Conservation (phyloP, 73 alveolate species). For the Loxodes magnus region DNA sequence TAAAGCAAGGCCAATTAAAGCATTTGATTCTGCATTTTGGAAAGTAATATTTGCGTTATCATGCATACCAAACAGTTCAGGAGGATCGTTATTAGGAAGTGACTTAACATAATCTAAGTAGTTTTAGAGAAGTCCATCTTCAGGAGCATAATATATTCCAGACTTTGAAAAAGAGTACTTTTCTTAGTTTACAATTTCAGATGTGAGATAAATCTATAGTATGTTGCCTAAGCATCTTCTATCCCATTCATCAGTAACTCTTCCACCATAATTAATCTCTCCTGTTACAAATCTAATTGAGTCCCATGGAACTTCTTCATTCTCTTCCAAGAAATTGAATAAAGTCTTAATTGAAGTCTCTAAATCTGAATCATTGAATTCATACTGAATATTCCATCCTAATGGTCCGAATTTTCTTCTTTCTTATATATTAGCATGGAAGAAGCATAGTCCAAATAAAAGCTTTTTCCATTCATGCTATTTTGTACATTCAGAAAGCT, state of each 20-base stretch:
- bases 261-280: slow-evolving; percentile 98
- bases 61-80: slow-evolving; percentile 99
- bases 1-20: slow-evolving; percentile 55
- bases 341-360: slow-evolving; percentile 95
- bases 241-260: slow-evolving; percentile 99
- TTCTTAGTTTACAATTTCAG: slow-evolving; percentile 41
- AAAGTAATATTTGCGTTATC: slow-evolving; percentile 96
- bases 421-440: slow-evolving; percentile 98
- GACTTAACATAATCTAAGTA: slow-evolving; percentile 60
- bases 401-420: slow-evolving; percentile 99
- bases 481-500: slow-evolving; percentile 53
- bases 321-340: slow-evolving; percentile 81
- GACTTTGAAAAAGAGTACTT: slow-evolving; percentile 58
- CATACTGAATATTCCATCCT: slow-evolving; percentile 99
- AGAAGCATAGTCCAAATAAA: slow-evolving; percentile 94
- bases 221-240: slow-evolving; percentile 76
- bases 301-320: slow-evolving; percentile 94
- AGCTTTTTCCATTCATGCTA: slow-evolving; percentile 82
- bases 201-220: slow-evolving; percentile 47
- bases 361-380: slow-evolving; percentile 96
- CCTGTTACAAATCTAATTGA: slow-evolving; percentile 92
- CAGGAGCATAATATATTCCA: slow-evolving; percentile 81
- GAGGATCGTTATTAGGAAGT: slow-evolving; percentile 84
- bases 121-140: slow-evolving; percentile 45
- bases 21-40: slow-evolving; percentile 63